Base-by-base conservation (phyloP, 495 filamentous ascomycete genomes). In the Penicillium desertorum region DNA sequence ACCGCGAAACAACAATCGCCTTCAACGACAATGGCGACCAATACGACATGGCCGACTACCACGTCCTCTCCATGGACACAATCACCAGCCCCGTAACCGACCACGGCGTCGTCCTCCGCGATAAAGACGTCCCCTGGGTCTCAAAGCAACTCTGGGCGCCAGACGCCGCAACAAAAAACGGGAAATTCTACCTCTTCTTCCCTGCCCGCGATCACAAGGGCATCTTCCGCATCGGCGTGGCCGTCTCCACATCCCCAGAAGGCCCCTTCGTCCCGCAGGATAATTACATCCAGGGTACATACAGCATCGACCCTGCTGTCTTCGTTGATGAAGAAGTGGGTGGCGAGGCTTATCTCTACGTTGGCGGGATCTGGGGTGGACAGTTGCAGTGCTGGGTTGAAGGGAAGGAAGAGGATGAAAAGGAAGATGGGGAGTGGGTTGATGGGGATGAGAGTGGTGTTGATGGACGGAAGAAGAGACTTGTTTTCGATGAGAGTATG, bases 11-110 rank as follows among this genome's bases (percentile, higher is more conserved):
- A 19, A 68, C 69, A 32, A 70, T 79, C 49, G 61, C 71, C 47
- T 87, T 86, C 62, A 89, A 89, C 77, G 87, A 91, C 78, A 88
- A 88, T 78, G 88, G 88, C 70, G 87, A 89, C 75, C 88, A 91
- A 70, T 91, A 89, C 70, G 88, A 86, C 76, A 91, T 91, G 88
- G 72, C 67, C 12, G 77, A 78, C 60, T 75, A 81, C 61, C 76
- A 82, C 58, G 79, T 81, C 55, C 77, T 80, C 64, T 81, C 78
- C 1, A 73, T 78, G 58, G 60, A 70, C 34, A 67, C 66, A 17
- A 51, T 74, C 41, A 59, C 69, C 46, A 62, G 73, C 17, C 71
- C 72, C 53, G 72, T 71, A 11, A 76, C 72, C 30, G 73, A 81
- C 47, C 79, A 76, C 54, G 71, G 70, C 16, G 70, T 73, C 20